Percentiles rank a stretch among this genome's conserved stretches.
phyloP scores from a whole-genome alignment of 2,329 filamentous ascomycete genomes.

The Fulvia fulva region DNA sequence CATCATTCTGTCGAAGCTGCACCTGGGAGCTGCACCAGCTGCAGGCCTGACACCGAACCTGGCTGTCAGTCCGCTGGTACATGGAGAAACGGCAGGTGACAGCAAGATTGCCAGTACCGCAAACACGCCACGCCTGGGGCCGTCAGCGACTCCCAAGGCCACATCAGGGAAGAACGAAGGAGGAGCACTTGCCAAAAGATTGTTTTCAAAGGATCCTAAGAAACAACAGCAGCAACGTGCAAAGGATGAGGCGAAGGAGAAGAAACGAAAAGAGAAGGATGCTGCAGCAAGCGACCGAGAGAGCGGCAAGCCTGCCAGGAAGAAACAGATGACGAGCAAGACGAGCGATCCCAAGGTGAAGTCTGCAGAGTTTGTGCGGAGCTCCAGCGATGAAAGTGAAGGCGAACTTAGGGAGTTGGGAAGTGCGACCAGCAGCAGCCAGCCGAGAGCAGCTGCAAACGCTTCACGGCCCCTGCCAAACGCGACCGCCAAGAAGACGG shows the following conservation, averaged over 20 bases:
- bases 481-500: constrained; percentile 13
- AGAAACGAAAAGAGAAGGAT: constrained; percentile 44
- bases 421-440: constrained; percentile 18
- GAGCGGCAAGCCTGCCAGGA: constrained; percentile 25
- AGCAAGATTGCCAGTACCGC: constrained; percentile 21
- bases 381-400: constrained; percentile 44
- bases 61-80: constrained; percentile 28
- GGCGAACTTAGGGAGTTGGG: constrained; percentile 34
- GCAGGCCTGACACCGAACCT: constrained; percentile 26
- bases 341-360: constrained; percentile 46
- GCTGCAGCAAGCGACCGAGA: constrained; percentile 29
- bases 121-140: constrained; percentile 27
- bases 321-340: constrained; percentile 28
- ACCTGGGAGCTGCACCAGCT: constrained; percentile 39
- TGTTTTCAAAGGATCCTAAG: constrained; percentile 43
- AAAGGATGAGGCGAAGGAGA: constrained; percentile 41
- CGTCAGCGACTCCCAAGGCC: constrained; percentile 26
- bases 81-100: constrained; percentile 19
- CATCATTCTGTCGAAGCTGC: constrained; percentile 56
- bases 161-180: constrained; percentile 17
- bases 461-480: constrained; percentile 14
- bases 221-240: constrained; percentile 33
- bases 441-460: constrained; percentile 16
- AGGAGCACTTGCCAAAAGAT: constrained; percentile 40
- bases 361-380: constrained; percentile 51